phyloP scores from a whole-genome alignment of 129 eudicot species.

The Silybum marianum region DNA sequence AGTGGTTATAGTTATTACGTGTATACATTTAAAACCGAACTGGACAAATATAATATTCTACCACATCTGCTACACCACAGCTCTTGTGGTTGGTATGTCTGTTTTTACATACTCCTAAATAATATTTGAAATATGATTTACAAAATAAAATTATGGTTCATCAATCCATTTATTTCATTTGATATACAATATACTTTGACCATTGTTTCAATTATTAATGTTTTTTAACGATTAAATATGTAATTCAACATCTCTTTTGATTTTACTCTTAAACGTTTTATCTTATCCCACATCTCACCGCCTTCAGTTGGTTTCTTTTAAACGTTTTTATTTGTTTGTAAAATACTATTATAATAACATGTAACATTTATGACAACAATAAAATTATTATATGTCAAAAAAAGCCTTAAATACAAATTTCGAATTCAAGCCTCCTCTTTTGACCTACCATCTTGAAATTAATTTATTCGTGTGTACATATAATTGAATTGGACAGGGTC shows the following conservation, averaged over 20 bases:
- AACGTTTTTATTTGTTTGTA: not conserved
- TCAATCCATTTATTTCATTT: not conserved
- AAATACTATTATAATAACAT: not conserved
- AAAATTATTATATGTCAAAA: not conserved
- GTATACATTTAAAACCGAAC: too few species aligned
- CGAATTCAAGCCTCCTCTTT: not conserved
- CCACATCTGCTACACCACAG: too few species aligned
- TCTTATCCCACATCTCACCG: not conserved
- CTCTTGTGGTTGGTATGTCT: too few species aligned
- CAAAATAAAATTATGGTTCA: too few species aligned
- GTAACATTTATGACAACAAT: not conserved
- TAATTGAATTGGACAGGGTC: not conserved
- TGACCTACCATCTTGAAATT: not conserved
- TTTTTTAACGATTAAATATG: too few species aligned
- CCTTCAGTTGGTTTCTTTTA: not conserved
- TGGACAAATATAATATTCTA: too few species aligned
- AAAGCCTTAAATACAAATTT: not conserved
- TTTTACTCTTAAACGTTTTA: not conserved
- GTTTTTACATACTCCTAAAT: too few species aligned
- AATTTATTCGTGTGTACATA: not conserved
- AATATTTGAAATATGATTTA: too few species aligned
- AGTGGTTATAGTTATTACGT: too few species aligned
- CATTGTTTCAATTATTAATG: too few species aligned
- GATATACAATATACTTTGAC: not conserved
- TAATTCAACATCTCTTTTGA: too few species aligned